A percentile compares a stretch with the other conserved stretches of the same genome.
phyloP scores from a whole-genome alignment of 257 asterid genomes.

The Solanum medicagineum region DNA sequence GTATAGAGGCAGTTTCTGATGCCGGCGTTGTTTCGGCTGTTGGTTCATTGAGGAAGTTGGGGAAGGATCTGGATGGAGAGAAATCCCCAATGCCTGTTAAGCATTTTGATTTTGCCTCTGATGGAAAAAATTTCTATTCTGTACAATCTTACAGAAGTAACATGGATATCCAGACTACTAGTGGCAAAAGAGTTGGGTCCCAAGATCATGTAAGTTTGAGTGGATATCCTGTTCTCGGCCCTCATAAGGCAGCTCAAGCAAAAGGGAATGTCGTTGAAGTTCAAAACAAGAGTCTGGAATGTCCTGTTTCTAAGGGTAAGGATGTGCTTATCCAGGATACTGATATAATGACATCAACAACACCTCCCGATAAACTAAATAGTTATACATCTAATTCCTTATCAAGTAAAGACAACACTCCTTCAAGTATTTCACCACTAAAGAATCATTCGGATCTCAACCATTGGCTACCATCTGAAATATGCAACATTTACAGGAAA shows the following conservation, averaged over 20 bases:
- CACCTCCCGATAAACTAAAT: constrained; percentile 23
- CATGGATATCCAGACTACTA: constrained; percentile 9
- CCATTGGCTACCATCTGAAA: constrained; percentile 86
- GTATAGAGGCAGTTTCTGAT: constrained; percentile 12
- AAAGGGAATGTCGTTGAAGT: constrained; percentile 10
- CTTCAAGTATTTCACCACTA: constrained; percentile 40
- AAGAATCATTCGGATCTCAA: constrained; percentile 57
- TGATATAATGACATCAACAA: constrained; percentile 16
- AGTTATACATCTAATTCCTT: constrained; percentile 16
- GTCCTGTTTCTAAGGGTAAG: constrained; percentile 14
- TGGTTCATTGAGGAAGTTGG: constrained; percentile 25
- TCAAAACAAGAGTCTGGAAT: constrained; percentile 15
- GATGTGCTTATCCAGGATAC: constrained; percentile 14
- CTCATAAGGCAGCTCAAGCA: constrained; percentile 10
- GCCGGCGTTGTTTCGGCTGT: constrained; percentile 27
- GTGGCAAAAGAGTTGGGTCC: constrained; percentile 19
- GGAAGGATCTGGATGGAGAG: constrained; percentile 41
- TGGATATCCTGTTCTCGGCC: constrained; percentile 2
- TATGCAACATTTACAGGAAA: constrained; percentile 69
- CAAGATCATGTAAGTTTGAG: constrained; percentile 9
- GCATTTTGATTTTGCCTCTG: constrained; percentile 79
- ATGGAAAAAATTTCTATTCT: constrained; percentile 27
- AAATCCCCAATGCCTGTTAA: constrained; percentile 86
- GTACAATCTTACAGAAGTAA: constrained; percentile 18
- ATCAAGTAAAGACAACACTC: constrained; percentile 36